Percentiles rank a stretch among this genome's conserved stretches.
These are phyloP conservation scores for Sugiyamaella boreocaroliniensis DNA, from an alignment of 805 yeast genomes.

Conservation along the genomic window DNA sequence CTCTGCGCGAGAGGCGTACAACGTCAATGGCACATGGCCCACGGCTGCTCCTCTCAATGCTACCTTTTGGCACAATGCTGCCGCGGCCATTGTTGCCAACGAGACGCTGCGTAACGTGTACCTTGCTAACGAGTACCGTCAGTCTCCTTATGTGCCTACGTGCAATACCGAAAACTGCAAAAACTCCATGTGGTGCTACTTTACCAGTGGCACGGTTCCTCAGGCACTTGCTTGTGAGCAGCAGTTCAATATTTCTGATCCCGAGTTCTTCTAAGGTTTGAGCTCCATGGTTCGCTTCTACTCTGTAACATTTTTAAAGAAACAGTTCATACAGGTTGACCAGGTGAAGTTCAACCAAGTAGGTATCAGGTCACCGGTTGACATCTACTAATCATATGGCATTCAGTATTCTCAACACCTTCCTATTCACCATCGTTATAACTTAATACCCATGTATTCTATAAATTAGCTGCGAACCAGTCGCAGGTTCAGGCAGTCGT, in stretches of 20 bases:
- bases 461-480: neutral
- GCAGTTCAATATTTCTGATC: slow-evolving; percentile 8
- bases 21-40: slow-evolving; percentile 43
- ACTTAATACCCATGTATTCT: neutral
- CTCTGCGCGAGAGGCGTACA: slow-evolving; percentile 48
- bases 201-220: slow-evolving; percentile 25
- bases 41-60: slow-evolving; percentile 51
- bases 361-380: too few relatives aligned
- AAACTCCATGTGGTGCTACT: slow-evolving; percentile 35
- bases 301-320: too few relatives aligned
- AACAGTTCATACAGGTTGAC: too few relatives aligned
- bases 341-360: too few relatives aligned
- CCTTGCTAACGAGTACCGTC: slow-evolving; percentile 44
- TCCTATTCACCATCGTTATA: neutral
- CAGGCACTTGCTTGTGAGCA: slow-evolving; percentile 21
- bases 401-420: too few relatives aligned
- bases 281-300: too few relatives aligned
- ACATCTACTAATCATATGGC: too few relatives aligned
- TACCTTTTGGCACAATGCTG: slow-evolving; percentile 56
- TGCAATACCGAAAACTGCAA: slow-evolving; percentile 36
- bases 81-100: slow-evolving; percentile 43
- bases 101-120: slow-evolving; percentile 39
- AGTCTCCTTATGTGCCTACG: slow-evolving; percentile 46
- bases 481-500: neutral
- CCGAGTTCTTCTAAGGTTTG: neutral